A percentile compares a stretch with the other conserved stretches of the same genome.
phyloP scores from a whole-genome alignment of 352 stramenopile genomes.

The Globisporangium nunn region DNA sequence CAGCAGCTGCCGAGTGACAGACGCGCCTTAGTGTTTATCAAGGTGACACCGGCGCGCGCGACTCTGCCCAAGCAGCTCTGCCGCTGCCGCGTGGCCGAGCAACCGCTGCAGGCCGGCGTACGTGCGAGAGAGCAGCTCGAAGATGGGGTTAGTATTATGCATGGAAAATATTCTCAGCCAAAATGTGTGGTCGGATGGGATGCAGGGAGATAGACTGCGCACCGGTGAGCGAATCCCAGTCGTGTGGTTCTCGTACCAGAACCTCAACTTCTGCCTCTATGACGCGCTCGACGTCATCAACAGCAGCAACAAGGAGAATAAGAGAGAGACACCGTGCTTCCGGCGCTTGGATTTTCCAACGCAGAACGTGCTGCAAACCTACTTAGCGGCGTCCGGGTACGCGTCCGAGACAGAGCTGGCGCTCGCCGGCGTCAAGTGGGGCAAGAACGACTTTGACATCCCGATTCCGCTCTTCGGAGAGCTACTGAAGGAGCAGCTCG shows the following conservation, averaged over 20 bases:
- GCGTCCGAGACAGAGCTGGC: constrained; percentile 5
- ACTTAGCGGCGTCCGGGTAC: constrained; percentile 19
- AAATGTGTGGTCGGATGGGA: no score
- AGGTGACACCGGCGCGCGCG: constrained; percentile 44
- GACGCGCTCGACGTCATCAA: constrained; percentile 22
- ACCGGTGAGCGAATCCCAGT: constrained; percentile 24
- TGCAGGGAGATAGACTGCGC: constrained; percentile 12
- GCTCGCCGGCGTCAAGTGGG: constrained; percentile 29
- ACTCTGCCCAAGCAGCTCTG: constrained; percentile 55
- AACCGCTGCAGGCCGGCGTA: constrained; percentile 14
- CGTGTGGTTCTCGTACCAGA: constrained; percentile 75
- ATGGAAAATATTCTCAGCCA: no score
- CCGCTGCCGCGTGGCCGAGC: constrained; percentile 22
- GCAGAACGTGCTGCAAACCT: constrained; percentile 17
- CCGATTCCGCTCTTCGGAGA: constrained; percentile 76
- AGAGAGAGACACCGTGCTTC: constrained; percentile 17
- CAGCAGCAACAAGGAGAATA: background rate
- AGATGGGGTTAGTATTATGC: no score
- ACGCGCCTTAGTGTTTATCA: constrained; percentile 24
- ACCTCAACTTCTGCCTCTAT: constrained; percentile 68
- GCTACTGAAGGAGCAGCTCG: constrained; percentile 89
- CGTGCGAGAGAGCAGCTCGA: background rate
- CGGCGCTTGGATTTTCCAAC: constrained; percentile 39
- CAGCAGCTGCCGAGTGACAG: constrained; percentile 1
- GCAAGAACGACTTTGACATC: constrained; percentile 83